Base-by-base conservation (phyloP, 2,329 filamentous ascomycete genomes). In the Dactylonectria macrodidyma region DNA sequence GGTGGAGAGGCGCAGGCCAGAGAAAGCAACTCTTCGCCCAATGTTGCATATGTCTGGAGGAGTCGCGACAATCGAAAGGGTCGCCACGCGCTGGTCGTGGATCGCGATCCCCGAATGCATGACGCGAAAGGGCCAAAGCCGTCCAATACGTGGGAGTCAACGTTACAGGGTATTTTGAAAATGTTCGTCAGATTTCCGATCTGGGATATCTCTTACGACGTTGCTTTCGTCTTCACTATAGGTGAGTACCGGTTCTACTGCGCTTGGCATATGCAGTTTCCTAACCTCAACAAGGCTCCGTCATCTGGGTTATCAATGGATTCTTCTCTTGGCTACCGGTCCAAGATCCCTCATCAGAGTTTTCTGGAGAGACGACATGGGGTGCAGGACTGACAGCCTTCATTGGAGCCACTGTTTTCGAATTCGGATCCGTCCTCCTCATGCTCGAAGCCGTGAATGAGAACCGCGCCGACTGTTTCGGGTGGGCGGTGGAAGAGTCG, bases 401-500 rank as follows among this genome's bases (percentile, higher is more conserved):
- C 72, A 84, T 93, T n/a, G 91, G 91, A 4, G 90, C 90, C 0
- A 91, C 89, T 0, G 80, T 93, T 7, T 93, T 93, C 76, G 89
- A 91, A 71, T 61, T 91, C 4, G 91, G 90, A 0, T 89, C 88
- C 41, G 75, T 92, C 1, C 78, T 93, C 2, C 82, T 93, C 30
- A 83, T 93, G 78, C 80, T 92, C 2, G 91, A 93, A 77, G 91
- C 91, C 3, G 83, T 92, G n/a, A 93, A 93, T 75, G 89, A 90
- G 73, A 89, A 92, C 72, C 82, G 86, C 12, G 81, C 86, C 0
- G 89, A 87, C 12, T 93, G 91, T 76, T 93, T 93, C 75, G 91
- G 91, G 3, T 93, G 90, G 90, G 91, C 90, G 0, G 72, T 93
- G 1, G 87, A 91, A 19, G 72, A 74, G 12, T 59, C 57, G 4